Percentiles rank a stretch among this genome's conserved stretches.
These are phyloP conservation scores for Beauveria scarabaeidicola DNA, from an alignment of 2,329 filamentous ascomycete species.

Conservation along the genomic window DNA sequence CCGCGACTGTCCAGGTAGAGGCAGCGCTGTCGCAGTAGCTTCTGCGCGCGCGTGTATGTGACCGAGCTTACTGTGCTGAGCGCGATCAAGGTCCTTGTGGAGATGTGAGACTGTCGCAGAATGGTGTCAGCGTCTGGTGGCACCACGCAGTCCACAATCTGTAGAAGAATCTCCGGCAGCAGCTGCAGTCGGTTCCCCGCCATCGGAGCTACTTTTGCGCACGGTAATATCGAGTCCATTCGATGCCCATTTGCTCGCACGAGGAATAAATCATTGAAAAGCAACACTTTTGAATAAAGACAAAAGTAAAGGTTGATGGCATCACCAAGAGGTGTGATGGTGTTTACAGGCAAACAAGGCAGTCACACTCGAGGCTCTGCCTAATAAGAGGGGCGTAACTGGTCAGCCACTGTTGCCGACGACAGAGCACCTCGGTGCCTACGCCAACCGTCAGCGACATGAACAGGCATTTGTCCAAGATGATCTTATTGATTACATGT, in stretches of 20 bases:
- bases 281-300: background rate
- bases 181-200: background rate
- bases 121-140: slow-evolving; percentile 10
- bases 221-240: background rate
- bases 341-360: slow-evolving; percentile 11
- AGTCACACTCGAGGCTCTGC: background rate
- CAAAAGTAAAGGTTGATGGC: background rate
- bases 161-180: slow-evolving; percentile 12
- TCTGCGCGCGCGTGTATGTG: slow-evolving; percentile 25
- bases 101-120: slow-evolving; percentile 22
- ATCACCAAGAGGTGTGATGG: background rate
- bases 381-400: slow-evolving; percentile 21
- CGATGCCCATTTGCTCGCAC: background rate
- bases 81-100: slow-evolving; percentile 27
- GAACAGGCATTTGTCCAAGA: background rate
- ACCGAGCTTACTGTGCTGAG: slow-evolving; percentile 27
- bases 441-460: background rate
- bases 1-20: slow-evolving; percentile 19
- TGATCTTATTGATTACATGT: background rate
- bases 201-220: background rate
- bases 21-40: slow-evolving; percentile 27
- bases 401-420: background rate
- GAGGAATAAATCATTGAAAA: background rate
- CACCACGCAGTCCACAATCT: slow-evolving; percentile 12
- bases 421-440: background rate